phyloP scores from a whole-genome alignment of 176 grass and related monocot species.

The Paspalum vaginatum region DNA sequence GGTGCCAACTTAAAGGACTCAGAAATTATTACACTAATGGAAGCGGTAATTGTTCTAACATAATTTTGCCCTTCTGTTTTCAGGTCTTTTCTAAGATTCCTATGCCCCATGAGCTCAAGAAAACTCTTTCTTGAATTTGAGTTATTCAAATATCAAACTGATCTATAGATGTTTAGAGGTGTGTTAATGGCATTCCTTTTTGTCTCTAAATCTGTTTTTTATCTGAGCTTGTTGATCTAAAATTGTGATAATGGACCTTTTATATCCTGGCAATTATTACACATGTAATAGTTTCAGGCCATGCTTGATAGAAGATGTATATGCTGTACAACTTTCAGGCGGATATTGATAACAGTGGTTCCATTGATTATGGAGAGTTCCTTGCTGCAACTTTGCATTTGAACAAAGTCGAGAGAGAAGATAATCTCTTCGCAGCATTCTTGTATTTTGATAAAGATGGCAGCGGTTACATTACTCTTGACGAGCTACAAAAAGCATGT shows the following conservation, averaged over 20 bases:
- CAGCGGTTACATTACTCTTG: conserved; percentile 90
- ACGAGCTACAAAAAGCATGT: conserved; percentile 92
- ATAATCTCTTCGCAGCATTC: conserved; percentile 89
- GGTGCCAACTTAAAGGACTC: conserved; percentile 91
- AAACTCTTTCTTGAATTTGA: conserved; percentile 34
- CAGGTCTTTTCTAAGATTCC: conserved; percentile 10
- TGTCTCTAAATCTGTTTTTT: conserved; percentile 11
- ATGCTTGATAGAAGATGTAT: conserved; percentile 42
- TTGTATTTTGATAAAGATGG: conserved; percentile 94
- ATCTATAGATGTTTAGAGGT: conserved; percentile 13
- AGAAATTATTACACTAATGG: conserved; percentile 86
- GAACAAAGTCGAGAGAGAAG: conserved; percentile 94
- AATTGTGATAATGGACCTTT: neutral
- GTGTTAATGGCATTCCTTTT: conserved; percentile 18
- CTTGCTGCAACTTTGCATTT: conserved; percentile 91
- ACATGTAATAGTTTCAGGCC: conserved; percentile 16
- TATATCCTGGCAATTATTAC: conserved; percentile 24
- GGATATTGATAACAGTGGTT: conserved; percentile 94
- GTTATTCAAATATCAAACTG: conserved; percentile 22
- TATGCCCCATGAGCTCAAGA: conserved; percentile 8
- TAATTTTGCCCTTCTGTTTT: conserved; percentile 27
- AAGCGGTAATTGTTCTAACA: conserved; percentile 70
- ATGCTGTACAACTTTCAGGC: conserved; percentile 62
- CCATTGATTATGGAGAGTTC: conserved; percentile 92
- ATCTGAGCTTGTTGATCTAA: conserved; percentile 15